Conservation (phyloP, 768 basidiomycete species). For the Suillus hirtellus region DNA sequence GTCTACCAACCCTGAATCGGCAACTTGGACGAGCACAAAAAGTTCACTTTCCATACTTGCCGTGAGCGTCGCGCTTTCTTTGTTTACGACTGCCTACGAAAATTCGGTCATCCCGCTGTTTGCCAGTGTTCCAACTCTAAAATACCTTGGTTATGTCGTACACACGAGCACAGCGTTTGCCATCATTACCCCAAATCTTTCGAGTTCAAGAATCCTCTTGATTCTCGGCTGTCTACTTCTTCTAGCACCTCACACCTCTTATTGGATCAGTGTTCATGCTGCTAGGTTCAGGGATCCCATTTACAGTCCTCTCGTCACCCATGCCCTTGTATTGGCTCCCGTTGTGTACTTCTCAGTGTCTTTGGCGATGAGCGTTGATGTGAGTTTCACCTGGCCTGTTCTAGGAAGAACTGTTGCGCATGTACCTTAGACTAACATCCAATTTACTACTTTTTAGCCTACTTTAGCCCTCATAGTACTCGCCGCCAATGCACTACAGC, state of each 20-base stretch:
- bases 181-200: slow-evolving; percentile 32
- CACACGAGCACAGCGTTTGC: slow-evolving; percentile 38
- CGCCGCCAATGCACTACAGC: slow-evolving; percentile 29
- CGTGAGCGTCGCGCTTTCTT: slow-evolving; percentile 43
- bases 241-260: slow-evolving; percentile 60
- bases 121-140: slow-evolving; percentile 55
- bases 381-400: slow-evolving; percentile 26
- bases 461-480: slow-evolving; percentile 26
- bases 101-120: slow-evolving; percentile 70
- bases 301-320: slow-evolving; percentile 60
- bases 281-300: slow-evolving; percentile 52
- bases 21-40: slow-evolving; percentile 17
- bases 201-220: slow-evolving; percentile 24
- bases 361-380: slow-evolving; percentile 42
- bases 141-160: slow-evolving; percentile 45
- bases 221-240: slow-evolving; percentile 43
- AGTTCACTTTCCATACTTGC: slow-evolving; percentile 28
- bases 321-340: slow-evolving; percentile 56
- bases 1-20: slow-evolving; percentile 8
- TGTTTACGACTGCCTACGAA: slow-evolving; percentile 62
- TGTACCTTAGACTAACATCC: not conserved
- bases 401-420: not conserved
- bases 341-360: slow-evolving; percentile 52
- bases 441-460: slow-evolving; percentile 13
- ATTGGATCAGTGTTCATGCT: slow-evolving; percentile 64